Percentiles rank a stretch among this genome's conserved stretches.
Conservation (phyloP, 345 rosid genomes). For the Eucalyptus marginata region DNA sequence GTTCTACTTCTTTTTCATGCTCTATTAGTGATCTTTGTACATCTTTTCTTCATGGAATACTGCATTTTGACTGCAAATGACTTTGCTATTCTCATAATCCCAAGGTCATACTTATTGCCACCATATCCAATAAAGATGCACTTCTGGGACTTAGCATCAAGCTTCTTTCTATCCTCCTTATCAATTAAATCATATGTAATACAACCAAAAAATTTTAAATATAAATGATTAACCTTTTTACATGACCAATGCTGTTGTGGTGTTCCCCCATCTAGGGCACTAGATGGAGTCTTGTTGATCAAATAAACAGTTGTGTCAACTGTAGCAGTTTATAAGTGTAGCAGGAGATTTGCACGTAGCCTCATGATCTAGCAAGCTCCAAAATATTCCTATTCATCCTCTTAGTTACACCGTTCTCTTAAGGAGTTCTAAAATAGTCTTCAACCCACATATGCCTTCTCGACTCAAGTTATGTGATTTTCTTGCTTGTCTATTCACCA, state of each 20-base stretch:
- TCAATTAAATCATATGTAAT: no score
- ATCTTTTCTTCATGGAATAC: not conserved
- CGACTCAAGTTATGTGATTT: no score
- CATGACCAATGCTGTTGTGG: no score
- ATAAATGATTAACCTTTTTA: no score
- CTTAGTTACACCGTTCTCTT: not conserved
- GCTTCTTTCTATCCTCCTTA: not conserved
- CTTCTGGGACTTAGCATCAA: no score
- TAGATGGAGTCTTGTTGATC: not conserved
- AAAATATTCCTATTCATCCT: no score
- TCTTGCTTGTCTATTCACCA: no score
- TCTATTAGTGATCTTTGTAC: accelerated
- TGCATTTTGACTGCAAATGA: not conserved
- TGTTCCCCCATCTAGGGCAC: not conserved
- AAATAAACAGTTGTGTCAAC: accelerated
- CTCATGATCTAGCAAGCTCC: not conserved
- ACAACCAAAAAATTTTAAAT: not conserved
- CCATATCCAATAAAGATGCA: not conserved
- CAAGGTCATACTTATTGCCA: not conserved
- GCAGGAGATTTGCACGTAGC: not conserved
- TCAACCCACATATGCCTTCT: no score
- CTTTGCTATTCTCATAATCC: not conserved
- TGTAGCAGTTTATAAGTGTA: no score
- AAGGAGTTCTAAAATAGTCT: not conserved
- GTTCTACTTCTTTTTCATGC: not conserved